Evolutionary conservation across 805 yeast genomes (phyloP).

Genomic region (Limtongia smithiae): DNA sequence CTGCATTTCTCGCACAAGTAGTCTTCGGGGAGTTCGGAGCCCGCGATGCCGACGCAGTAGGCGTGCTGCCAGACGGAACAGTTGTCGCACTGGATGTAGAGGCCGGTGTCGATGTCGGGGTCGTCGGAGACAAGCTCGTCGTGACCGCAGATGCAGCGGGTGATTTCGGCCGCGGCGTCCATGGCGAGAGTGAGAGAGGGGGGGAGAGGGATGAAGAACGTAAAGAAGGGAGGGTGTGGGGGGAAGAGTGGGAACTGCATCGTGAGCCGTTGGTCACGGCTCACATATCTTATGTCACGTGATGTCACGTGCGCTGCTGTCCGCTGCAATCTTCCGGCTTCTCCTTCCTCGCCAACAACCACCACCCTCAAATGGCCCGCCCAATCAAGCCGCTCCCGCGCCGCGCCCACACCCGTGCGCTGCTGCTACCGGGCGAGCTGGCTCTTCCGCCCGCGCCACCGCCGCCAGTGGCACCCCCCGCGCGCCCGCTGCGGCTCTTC

Average conservation of each 20-base stretch:
- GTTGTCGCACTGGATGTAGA: constrained; percentile 90
- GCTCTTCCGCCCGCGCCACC: constrained; percentile 10
- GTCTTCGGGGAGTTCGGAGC: constrained; percentile 80
- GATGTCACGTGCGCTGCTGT: too few relatives aligned
- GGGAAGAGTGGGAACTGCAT: too few relatives aligned
- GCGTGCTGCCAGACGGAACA: constrained; percentile 99
- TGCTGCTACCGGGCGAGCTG: constrained; percentile 1
- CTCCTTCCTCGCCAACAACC: not conserved
- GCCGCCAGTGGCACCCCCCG: not conserved
- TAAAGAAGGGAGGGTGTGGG: not conserved
- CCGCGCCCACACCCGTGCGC: constrained; percentile 6
- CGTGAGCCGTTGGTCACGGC: too few relatives aligned
- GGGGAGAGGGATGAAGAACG: not conserved
- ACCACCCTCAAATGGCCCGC: constrained; percentile 6
- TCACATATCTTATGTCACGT: too few relatives aligned
- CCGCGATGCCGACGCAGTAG: constrained; percentile 85
- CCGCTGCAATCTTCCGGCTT: not conserved
- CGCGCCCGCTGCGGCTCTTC: constrained; percentile 1
- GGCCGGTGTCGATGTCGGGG: constrained; percentile 80
- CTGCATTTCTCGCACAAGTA: constrained; percentile 92
- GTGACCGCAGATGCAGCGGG: constrained; percentile 55
- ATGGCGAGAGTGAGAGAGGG: not conserved
- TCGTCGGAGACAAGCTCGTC: constrained; percentile 43
- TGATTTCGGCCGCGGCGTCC: constrained; percentile 42
- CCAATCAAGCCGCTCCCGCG: constrained; percentile 25